Conservation (phyloP, 441 rosid species). For the Populus hybrid region DNA sequence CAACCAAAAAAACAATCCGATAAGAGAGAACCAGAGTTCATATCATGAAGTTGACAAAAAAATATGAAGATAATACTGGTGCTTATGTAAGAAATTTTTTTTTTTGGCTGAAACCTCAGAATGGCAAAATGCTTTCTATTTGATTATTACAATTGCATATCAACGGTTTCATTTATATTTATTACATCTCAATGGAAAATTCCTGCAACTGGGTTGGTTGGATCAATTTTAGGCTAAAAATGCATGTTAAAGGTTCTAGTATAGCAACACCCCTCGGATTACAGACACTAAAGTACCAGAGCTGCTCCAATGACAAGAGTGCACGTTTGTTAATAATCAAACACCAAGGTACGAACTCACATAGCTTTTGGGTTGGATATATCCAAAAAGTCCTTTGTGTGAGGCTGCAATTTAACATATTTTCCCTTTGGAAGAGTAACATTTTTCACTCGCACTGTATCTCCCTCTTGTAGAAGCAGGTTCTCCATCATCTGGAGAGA, state of each 20-base stretch:
- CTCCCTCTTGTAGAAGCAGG: conserved; percentile 85
- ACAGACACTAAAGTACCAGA: no score
- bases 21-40: background rate
- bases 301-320: background rate
- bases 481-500: conserved; percentile 90
- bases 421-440: conserved; percentile 86
- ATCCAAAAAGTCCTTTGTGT: conserved; percentile 80
- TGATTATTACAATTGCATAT: background rate
- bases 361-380: conserved; percentile 95
- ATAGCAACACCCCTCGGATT: background rate
- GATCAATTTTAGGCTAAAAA: background rate
- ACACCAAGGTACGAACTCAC: conserved; percentile 39
- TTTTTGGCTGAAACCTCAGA: background rate
- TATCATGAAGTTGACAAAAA: background rate
- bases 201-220: background rate
- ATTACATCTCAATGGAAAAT: background rate
- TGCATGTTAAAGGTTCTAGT: background rate
- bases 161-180: background rate
- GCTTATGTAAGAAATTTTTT: background rate
- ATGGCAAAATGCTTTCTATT: background rate
- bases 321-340: background rate
- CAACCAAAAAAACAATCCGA: background rate
- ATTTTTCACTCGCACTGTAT: conserved; percentile 67
- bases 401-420: conserved; percentile 89
- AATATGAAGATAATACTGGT: background rate